Percentiles rank a stretch among this genome's conserved stretches.
Conservation (phyloP, 108 stramenopile species). For the Skeletonema potamos region DNA sequence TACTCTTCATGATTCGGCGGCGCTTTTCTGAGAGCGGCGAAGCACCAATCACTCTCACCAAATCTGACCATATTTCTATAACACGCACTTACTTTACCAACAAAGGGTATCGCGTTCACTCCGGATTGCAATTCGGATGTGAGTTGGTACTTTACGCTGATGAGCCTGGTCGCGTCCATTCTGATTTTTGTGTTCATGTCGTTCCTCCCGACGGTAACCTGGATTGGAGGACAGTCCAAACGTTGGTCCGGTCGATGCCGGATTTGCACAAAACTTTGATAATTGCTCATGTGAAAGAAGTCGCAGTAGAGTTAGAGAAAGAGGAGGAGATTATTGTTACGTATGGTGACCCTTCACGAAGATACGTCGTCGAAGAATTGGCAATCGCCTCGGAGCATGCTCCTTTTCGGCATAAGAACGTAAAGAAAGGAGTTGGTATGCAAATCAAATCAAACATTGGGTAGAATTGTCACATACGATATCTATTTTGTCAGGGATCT, state of each 20-base stretch:
- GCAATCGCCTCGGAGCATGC: conserved; percentile 88
- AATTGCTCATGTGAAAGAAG: conserved; percentile 46
- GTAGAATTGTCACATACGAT: background rate
- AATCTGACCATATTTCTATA: conserved; percentile 52
- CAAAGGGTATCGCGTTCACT: conserved; percentile 88
- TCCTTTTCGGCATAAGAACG: conserved; percentile 80
- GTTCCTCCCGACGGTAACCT: conserved; percentile 25
- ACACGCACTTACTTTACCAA: conserved; percentile 62
- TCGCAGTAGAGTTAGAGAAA: conserved; percentile 2
- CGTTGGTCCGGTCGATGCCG: conserved; percentile 75
- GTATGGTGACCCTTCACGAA: background rate
- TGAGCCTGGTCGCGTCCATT: conserved; percentile 75
- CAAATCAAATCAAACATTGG: conserved; percentile 60
- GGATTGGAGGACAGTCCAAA: conserved; percentile 83
- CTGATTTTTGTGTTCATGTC: conserved; percentile 88
- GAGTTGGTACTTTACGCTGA: conserved; percentile 88
- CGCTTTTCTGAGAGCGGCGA: background rate
- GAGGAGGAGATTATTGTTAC: conserved; percentile 5
- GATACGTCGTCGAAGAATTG: conserved; percentile 68
- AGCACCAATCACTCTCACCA: background rate
- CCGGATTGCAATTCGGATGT: conserved; percentile 86
- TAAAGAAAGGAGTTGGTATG: conserved; percentile 49
- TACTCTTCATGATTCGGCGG: too few relatives aligned
- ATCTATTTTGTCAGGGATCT: background rate
- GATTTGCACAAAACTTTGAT: conserved; percentile 86